These are phyloP conservation scores for Closterium sp. DNA, from an alignment of 139 green algal species.

Conservation along the genomic window DNA sequence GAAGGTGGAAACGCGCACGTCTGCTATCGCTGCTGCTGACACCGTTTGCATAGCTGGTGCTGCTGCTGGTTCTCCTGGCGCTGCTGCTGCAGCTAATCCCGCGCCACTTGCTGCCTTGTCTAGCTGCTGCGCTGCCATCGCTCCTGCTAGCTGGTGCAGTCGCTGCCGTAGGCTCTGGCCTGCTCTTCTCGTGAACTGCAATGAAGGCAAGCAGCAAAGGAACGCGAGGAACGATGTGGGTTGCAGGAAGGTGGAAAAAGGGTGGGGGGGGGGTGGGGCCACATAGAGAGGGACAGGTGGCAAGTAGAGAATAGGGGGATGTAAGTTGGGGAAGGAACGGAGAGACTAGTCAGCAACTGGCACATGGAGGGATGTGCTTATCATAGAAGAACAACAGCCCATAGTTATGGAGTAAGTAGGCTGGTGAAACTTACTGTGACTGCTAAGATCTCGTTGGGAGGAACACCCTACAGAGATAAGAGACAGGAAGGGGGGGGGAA, in stretches of 20 bases:
- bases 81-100: background rate
- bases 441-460: background rate
- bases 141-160: background rate
- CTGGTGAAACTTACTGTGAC: background rate
- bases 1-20: constrained; percentile 17
- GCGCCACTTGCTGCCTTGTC: background rate
- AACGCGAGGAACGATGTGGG: no score
- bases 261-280: no score
- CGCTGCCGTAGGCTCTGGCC: background rate
- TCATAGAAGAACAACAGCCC: no score
- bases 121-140: background rate
- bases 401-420: no score
- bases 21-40: background rate
- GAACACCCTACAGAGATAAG: background rate
- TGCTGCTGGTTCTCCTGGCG: no score
- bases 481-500: background rate
- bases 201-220: no score
- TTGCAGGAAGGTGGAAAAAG: no score
- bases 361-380: background rate
- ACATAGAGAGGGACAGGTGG: background rate
- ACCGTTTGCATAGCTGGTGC: background rate
- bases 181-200: background rate
- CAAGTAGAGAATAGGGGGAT: no score
- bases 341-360: no score
- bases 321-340: no score